Percentiles rank a stretch among this genome's conserved stretches.
Evolutionary conservation across 176 grass and related monocot genomes (phyloP).

Genomic region (Musa acuminata): DNA sequence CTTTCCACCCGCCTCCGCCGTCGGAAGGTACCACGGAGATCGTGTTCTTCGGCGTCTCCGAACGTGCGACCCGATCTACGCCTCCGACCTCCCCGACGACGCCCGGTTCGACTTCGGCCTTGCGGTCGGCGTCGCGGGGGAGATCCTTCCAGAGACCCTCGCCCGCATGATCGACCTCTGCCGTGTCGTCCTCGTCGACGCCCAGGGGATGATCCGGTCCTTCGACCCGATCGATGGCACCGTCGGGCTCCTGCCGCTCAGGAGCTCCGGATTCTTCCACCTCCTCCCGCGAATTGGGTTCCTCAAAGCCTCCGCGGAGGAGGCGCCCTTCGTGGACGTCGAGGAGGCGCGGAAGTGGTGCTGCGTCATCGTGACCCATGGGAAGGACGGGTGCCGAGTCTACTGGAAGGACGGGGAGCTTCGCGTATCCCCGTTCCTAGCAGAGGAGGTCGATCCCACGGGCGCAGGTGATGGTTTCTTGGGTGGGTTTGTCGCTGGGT

Average conservation of each 20-base stretch:
- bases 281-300: slow-evolving; percentile 59
- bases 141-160: slow-evolving; percentile 69
- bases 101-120: slow-evolving; percentile 62
- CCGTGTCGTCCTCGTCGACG: slow-evolving; percentile 70
- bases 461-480: slow-evolving; percentile 92
- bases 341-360: slow-evolving; percentile 44
- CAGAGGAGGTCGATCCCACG: slow-evolving; percentile 76
- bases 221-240: slow-evolving; percentile 53
- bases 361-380: slow-evolving; percentile 88
- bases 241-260: slow-evolving; percentile 46
- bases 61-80: slow-evolving; percentile 64
- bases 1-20: slow-evolving; percentile 32
- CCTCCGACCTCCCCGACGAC: slow-evolving; percentile 43
- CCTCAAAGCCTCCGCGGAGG: slow-evolving; percentile 83
- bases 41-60: slow-evolving; percentile 52
- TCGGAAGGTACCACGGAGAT: slow-evolving; percentile 43
- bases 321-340: slow-evolving; percentile 75
- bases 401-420: slow-evolving; percentile 62
- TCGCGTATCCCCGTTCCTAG: slow-evolving; percentile 49
- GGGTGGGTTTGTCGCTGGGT: slow-evolving; percentile 56
- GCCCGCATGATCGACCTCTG: slow-evolving; percentile 60
- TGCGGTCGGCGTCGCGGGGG: slow-evolving; percentile 61
- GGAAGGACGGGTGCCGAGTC: slow-evolving; percentile 67
- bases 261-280: slow-evolving; percentile 35
- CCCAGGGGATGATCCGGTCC: slow-evolving; percentile 78